A percentile compares a stretch with the other conserved stretches of the same genome.
Conservation (phyloP, 495 filamentous ascomycete genomes). For the Rhizodiscina lignyota region DNA sequence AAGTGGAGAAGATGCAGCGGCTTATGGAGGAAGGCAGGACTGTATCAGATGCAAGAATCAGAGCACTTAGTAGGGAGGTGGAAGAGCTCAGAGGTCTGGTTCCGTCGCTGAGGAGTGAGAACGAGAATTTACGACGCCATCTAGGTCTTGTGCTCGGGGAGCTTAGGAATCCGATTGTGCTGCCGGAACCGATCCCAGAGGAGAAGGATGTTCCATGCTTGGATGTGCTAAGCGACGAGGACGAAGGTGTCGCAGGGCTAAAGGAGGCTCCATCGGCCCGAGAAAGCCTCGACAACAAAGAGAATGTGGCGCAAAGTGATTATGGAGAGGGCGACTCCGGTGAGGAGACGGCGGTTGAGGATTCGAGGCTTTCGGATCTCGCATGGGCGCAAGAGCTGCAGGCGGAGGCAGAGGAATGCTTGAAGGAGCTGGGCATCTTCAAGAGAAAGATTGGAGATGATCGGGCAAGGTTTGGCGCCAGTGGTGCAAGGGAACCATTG, state of each 20-base stretch:
- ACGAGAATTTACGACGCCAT: conserved; percentile 73
- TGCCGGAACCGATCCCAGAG: conserved; percentile 21
- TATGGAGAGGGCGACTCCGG: conserved; percentile 26
- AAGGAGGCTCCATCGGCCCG: conserved; percentile 8
- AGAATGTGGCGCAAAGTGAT: conserved; percentile 13
- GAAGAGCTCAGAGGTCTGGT: conserved; percentile 22
- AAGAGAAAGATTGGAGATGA: conserved; percentile 73
- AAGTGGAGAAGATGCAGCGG: conserved; percentile 71
- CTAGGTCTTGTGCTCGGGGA: conserved; percentile 73
- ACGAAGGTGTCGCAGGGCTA: conserved; percentile 5
- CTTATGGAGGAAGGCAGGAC: conserved; percentile 84
- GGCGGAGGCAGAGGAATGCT: conserved; percentile 14
- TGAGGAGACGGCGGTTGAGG: conserved; percentile 24
- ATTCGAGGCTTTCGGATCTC: too few species aligned
- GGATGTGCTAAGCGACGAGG: conserved; percentile 4
- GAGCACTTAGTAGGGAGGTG: conserved; percentile 58
- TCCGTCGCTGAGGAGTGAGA: conserved; percentile 58
- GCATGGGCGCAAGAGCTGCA: conserved; percentile 35
- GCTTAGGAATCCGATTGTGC: conserved; percentile 72
- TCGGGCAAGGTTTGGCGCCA: conserved; percentile 38
- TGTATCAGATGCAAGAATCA: conserved; percentile 82
- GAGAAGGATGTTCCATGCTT: not conserved
- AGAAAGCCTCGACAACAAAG: not conserved
- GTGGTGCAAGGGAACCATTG: too few species aligned
- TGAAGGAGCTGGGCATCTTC: conserved; percentile 67